Conservation (phyloP, 805 yeast genomes). For the Saccharomycopsis fermentans region DNA sequence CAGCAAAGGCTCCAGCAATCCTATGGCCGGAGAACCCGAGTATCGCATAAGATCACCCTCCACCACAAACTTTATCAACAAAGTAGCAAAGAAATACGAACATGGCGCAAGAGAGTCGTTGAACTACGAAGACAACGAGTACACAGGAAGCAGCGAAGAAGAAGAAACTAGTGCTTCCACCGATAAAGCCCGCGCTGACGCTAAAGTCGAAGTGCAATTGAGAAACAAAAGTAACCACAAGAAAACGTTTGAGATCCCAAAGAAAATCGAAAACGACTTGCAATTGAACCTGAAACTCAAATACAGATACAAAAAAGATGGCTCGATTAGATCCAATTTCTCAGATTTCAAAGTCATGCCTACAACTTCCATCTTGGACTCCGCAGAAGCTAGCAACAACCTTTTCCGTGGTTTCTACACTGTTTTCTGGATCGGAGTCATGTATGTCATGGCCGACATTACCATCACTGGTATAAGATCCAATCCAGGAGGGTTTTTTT, state of each 20-base stretch:
- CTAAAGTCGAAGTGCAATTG: too few relatives aligned
- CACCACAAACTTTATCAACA: background rate
- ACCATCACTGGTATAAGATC: constrained; percentile 42
- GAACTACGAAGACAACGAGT: background rate
- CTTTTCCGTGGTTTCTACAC: constrained; percentile 72
- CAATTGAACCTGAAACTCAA: background rate
- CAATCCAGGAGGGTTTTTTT: constrained; percentile 27
- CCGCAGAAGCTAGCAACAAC: constrained; percentile 17
- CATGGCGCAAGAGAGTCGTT: background rate
- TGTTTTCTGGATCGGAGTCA: constrained; percentile 64
- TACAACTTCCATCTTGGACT: constrained; percentile 22
- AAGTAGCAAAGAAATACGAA: background rate
- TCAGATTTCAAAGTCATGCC: constrained; percentile 22
- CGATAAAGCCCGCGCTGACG: too few relatives aligned
- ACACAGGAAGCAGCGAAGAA: background rate
- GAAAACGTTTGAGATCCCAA: background rate
- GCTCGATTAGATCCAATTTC: constrained; percentile 22
- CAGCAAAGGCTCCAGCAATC: constrained; percentile 4
- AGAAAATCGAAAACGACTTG: background rate
- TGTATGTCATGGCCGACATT: constrained; percentile 42
- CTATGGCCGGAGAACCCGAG: too few relatives aligned
- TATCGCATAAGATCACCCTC: background rate
- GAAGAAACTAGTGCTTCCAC: background rate
- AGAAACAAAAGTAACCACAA: background rate
- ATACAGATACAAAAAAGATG: constrained; percentile 20